Percentiles rank a stretch among this genome's conserved stretches.
These are phyloP conservation scores for Aureobasidium sp. DNA, from an alignment of 2,329 filamentous ascomycete genomes.

Conservation along the genomic window DNA sequence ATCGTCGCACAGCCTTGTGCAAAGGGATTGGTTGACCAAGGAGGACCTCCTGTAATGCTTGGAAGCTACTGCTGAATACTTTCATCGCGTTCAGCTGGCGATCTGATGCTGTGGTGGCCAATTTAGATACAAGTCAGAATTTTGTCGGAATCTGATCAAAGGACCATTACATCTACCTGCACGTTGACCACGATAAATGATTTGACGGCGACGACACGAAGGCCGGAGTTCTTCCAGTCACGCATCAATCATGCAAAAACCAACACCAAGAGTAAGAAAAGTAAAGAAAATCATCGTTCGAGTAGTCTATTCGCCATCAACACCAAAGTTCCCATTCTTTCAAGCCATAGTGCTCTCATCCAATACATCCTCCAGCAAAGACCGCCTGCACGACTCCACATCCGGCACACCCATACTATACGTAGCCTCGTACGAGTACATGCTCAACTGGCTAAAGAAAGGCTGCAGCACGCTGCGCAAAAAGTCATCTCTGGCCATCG, in stretches of 20 bases:
- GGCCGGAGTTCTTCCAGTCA: background rate
- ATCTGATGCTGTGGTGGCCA: background rate
- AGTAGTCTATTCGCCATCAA: background rate
- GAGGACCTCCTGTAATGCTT: too few relatives aligned
- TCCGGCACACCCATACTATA: conserved; percentile 76
- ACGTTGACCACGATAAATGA: background rate
- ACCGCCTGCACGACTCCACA: conserved; percentile 48
- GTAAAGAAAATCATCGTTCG: background rate
- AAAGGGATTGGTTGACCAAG: too few relatives aligned
- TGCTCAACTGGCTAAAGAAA: conserved; percentile 87
- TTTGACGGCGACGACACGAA: background rate
- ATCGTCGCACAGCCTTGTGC: background rate
- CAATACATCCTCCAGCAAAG: conserved; percentile 27
- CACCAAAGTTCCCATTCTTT: background rate
- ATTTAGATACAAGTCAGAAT: background rate
- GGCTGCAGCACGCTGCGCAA: conserved; percentile 73
- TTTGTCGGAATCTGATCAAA: background rate
- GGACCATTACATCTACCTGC: rapidly evolving
- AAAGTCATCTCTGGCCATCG: conserved; percentile 53
- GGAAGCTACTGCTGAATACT: too few relatives aligned
- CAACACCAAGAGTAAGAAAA: background rate
- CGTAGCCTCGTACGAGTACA: conserved; percentile 85
- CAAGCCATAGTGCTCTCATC: conserved; percentile 44
- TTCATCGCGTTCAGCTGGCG: background rate
- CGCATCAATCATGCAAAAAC: background rate